Evolutionary conservation across 208 protist genomes (phyloP).

Genomic region (Trypanosomatidae sp.): DNA sequence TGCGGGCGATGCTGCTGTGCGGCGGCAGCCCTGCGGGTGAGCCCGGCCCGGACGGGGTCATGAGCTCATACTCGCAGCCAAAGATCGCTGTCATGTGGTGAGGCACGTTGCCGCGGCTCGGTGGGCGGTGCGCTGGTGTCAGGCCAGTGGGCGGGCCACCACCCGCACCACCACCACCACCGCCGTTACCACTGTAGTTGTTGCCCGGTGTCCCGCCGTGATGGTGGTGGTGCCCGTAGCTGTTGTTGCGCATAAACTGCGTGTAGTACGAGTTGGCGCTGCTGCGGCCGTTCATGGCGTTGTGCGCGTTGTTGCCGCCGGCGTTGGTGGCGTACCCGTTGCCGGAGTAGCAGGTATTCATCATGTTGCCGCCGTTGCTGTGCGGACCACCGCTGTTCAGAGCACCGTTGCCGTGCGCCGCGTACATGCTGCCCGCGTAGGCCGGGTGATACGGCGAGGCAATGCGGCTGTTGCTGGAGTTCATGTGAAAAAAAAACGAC

Average conservation of each 20-base stretch:
- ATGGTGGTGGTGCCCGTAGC: too few species aligned
- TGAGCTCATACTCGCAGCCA: conserved; percentile 26
- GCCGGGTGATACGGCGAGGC: conserved; percentile 22
- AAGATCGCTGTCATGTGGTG: conserved; percentile 30
- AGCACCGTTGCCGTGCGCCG: too few species aligned
- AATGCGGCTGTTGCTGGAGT: conserved; percentile 31
- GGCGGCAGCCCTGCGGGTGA: conserved; percentile 23
- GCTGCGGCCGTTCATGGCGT: background rate
- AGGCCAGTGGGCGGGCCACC: conserved; percentile 7
- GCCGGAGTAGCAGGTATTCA: too few species aligned
- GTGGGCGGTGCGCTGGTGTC: conserved; percentile 22
- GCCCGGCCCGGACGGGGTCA: conserved; percentile 21
- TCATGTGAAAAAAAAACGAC: conserved; percentile 29
- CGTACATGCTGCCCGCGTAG: conserved; percentile 12
- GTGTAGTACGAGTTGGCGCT: conserved; percentile 20
- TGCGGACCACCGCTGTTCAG: too few species aligned
- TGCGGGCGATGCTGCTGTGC: conserved; percentile 24
- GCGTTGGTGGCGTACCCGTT: too few species aligned
- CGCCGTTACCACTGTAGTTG: conserved; percentile 7
- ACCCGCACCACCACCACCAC: conserved; percentile 11
- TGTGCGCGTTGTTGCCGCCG: too few species aligned
- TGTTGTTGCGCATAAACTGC: conserved; percentile 24
- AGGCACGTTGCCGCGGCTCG: conserved; percentile 20
- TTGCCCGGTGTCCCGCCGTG: conserved; percentile 4
- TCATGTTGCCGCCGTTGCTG: too few species aligned